Percentiles rank a stretch among this genome's conserved stretches.
phyloP scores from a whole-genome alignment of 176 grass and related monocot genomes.

The sorghum (Sorghum bicolor) region DNA sequence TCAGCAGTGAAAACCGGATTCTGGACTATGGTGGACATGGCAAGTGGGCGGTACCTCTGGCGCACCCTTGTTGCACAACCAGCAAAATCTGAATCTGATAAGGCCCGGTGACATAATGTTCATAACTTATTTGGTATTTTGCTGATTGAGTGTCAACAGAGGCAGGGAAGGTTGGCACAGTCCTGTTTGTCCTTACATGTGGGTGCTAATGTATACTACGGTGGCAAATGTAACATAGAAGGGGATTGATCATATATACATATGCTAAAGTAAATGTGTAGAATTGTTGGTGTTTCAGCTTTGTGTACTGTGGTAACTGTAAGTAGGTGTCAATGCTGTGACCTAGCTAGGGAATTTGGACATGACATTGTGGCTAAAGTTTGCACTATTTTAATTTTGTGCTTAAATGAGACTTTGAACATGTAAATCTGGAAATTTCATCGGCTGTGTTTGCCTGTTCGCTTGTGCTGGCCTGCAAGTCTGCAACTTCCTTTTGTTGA shows the following conservation, averaged over 20 bases:
- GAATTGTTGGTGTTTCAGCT: not conserved
- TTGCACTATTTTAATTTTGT: not conserved
- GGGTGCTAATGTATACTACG: not conserved
- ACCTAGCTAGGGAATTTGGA: not conserved
- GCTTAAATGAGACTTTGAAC: not conserved
- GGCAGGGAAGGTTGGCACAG: not conserved
- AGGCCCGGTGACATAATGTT: conserved; percentile 31
- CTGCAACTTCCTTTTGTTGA: not conserved
- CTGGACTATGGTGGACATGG: conserved; percentile 94
- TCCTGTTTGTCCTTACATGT: not conserved
- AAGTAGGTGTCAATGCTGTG: not conserved
- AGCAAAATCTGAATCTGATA: conserved; percentile 32
- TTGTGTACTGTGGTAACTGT: not conserved
- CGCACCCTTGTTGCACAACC: conserved; percentile 56
- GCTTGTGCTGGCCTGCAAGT: not conserved
- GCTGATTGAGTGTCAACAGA: not conserved
- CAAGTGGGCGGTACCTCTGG: conserved; percentile 85
- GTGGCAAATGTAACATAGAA: not conserved
- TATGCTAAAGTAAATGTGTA: not conserved
- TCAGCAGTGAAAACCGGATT: conserved; percentile 64
- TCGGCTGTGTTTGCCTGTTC: not conserved
- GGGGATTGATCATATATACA: not conserved
- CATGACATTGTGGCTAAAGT: not conserved
- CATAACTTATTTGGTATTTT: not conserved
- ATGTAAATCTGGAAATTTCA: not conserved